Evolutionary conservation across 1,139 yeast genomes (phyloP).

Genomic region (Pichia sp.): DNA sequence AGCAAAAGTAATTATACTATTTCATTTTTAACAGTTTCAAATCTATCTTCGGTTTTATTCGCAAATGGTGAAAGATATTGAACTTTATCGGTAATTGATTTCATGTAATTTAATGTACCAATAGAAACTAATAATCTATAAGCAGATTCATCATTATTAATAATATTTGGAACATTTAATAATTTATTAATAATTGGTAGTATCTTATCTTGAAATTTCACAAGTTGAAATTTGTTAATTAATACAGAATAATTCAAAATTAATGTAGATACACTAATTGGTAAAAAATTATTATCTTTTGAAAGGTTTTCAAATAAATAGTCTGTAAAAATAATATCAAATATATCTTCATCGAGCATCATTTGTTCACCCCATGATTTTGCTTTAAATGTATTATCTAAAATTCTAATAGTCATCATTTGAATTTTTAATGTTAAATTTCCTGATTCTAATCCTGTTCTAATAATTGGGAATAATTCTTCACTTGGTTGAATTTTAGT

Average conservation of each 20-base stretch:
- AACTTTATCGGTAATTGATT: slow-evolving; percentile 8
- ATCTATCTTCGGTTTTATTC: slow-evolving; percentile 16
- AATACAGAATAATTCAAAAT: slow-evolving; percentile 43
- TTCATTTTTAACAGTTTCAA: slow-evolving; percentile 19
- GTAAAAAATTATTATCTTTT: slow-evolving; percentile 27
- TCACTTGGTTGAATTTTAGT: slow-evolving; percentile 35
- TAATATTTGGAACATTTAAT: slow-evolving; percentile 9
- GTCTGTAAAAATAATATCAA: slow-evolving; percentile 29
- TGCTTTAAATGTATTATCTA: slow-evolving; percentile 45
- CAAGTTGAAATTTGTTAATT: slow-evolving; percentile 18
- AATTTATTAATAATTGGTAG: slow-evolving; percentile 12
- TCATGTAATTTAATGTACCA: slow-evolving; percentile 37
- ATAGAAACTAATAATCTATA: slow-evolving; percentile 50
- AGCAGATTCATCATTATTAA: slow-evolving; percentile 40
- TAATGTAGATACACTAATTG: slow-evolving; percentile 47
- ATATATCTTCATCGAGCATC: slow-evolving; percentile 30
- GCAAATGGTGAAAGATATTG: slow-evolving; percentile 11
- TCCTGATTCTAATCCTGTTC: slow-evolving; percentile 35
- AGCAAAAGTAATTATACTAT: slow-evolving; percentile 8
- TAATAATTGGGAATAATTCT: slow-evolving; percentile 34
- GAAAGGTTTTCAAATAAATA: slow-evolving; percentile 22
- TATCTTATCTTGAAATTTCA: slow-evolving; percentile 13
- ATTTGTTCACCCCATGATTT: slow-evolving; percentile 39
- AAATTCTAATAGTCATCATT: slow-evolving; percentile 47
- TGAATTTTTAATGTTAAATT: slow-evolving; percentile 36